Evolutionary conservation across 1,139 yeast genomes (phyloP).

Genomic region (Pneumocystis jirovecii): DNA sequence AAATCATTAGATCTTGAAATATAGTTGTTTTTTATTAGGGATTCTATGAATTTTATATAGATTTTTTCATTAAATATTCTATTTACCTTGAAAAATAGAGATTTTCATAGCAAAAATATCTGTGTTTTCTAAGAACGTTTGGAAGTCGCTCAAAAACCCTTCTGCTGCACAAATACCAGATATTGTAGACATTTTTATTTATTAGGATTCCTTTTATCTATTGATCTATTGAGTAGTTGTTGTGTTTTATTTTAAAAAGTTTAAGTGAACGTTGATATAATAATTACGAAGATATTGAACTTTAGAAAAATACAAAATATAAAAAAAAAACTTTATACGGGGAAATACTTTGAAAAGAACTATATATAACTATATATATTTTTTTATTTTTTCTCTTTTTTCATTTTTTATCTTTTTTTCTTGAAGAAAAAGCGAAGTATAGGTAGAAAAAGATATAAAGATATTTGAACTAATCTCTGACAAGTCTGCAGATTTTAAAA

Average conservation of each 20-base stretch:
- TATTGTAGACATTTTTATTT: neutral
- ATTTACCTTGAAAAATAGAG: neutral
- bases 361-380: too few species aligned
- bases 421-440: neutral
- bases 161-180: neutral
- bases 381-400: neutral
- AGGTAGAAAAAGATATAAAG: neutral
- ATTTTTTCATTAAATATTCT: neutral
- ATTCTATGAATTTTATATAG: neutral
- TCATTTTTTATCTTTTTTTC: neutral
- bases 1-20: slow-evolving; percentile 1
- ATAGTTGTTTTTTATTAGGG: neutral
- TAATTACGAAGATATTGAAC: too few species aligned
- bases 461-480: neutral
- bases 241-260: too few species aligned
- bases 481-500: neutral
- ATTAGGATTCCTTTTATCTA: too few species aligned
- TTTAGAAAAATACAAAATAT: too few species aligned
- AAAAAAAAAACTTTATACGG: too few species aligned
- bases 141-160: neutral
- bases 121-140: neutral
- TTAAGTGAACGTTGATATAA: too few species aligned
- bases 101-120: neutral
- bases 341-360: too few species aligned
- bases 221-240: neutral